Evolutionary conservation across 805 yeast species (phyloP), one percentile per base, ranked within the genome.

Genomic region (Candida endomychidarum): DNA sequence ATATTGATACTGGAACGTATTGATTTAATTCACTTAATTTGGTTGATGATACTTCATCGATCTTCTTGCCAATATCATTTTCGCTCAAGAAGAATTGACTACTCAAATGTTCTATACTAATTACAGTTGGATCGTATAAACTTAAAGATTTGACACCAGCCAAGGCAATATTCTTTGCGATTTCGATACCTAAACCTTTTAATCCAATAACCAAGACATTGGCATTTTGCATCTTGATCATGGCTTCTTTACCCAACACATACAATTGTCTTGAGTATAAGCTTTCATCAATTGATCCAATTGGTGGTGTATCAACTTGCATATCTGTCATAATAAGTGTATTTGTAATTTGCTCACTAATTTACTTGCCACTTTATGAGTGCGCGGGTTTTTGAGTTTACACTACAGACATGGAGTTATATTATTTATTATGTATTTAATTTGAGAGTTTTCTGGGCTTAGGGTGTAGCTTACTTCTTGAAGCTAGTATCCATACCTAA

Each of bases 191-290:
- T 34, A 93, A 70, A 34, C 99, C 99, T 58, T 80, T 83, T 41
- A 91, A 70, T 3, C 99, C 99, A 47, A 90, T 78, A 34, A 93
- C 74, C 36, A 93, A 76, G n/a, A 93, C 96, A 53, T 86, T 88
- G 18, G 98, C 89, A 50, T 78, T 75, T 55, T 90, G 96, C 97
- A 93, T 86, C 63, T 88, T 86, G 53, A 90, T 72, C 99, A 93
- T 93, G 38, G 99, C 99, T 50, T 93, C 99, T 55, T 87, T 89
- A 47, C 99, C 99, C 49, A 93, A 67, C 38, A 93, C 99, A 55
- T 91, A 88, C 63, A 93, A 78, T 69, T 93, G 99, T 63, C 99
- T 87, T 27, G 98, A 90, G 74, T 93, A 93, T 51, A 93, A 76
- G 43, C 95, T 75, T 72, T 93, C 99, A 61, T 93, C 99, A 55